phyloP scores from a whole-genome alignment of 805 yeast species.

The Wilhelminamyces savonicus region DNA sequence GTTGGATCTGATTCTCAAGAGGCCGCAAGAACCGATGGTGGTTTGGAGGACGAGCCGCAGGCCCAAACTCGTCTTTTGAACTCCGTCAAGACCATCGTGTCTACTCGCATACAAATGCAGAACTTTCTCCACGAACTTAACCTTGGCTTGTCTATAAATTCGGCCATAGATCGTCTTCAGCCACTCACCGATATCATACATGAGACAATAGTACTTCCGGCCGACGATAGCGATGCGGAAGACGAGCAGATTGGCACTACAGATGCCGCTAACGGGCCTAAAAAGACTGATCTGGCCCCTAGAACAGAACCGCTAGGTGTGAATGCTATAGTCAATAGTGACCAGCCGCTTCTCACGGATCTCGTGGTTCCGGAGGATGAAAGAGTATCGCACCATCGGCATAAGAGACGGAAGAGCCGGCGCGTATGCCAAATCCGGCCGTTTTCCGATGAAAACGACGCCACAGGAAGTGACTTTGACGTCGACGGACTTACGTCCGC shows the following conservation, averaged over 20 bases:
- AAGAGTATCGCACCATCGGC: slow-evolving; percentile 1
- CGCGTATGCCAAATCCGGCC: too few species aligned
- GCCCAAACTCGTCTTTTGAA: slow-evolving; percentile 17
- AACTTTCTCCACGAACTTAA: slow-evolving; percentile 34
- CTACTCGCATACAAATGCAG: slow-evolving; percentile 37
- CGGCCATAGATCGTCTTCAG: slow-evolving; percentile 50
- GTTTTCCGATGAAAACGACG: slow-evolving; percentile 11
- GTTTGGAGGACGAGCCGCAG: slow-evolving; percentile 7
- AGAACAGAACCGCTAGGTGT: slow-evolving; percentile 53
- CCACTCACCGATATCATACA: slow-evolving; percentile 39
- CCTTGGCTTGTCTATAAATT: slow-evolving; percentile 42
- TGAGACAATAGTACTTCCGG: slow-evolving; percentile 43
- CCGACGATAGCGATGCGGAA: slow-evolving; percentile 36
- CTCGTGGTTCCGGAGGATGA: slow-evolving; percentile 44
- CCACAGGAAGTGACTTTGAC: slow-evolving; percentile 9
- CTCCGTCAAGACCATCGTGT: slow-evolving; percentile 32
- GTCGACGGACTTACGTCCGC: slow-evolving; percentile 32
- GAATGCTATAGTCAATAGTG: slow-evolving; percentile 39
- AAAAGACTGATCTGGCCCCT: too few species aligned
- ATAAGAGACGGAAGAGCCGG: slow-evolving; percentile 3
- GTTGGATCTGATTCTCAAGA: slow-evolving; percentile 1
- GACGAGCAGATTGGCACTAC: slow-evolving; percentile 2
- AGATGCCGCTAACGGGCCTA: neutral
- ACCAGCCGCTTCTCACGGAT: slow-evolving; percentile 45
- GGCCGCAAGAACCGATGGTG: slow-evolving; percentile 1